These are phyloP conservation scores for Pugionium dolabratum DNA, from an alignment of 345 rosid genomes.

Conservation along the genomic window DNA sequence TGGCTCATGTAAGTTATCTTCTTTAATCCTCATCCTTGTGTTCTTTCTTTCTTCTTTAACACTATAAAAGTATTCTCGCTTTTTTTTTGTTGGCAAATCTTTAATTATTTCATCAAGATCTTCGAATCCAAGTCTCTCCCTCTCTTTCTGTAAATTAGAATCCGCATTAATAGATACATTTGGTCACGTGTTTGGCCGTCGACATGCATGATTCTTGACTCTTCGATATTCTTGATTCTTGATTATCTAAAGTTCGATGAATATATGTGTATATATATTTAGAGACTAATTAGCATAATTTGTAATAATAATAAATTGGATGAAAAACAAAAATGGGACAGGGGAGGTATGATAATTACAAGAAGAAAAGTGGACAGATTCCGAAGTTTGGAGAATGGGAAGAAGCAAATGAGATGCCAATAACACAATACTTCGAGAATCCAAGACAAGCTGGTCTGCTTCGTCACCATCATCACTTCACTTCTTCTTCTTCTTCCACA, in stretches of 20 bases:
- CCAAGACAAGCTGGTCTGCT: slow-evolving; percentile 90
- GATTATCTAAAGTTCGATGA: too few species aligned
- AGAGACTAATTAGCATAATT: background rate
- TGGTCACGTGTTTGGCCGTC: slow-evolving; percentile 26
- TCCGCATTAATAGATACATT: too few species aligned
- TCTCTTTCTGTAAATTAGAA: too few species aligned
- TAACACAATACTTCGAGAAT: slow-evolving; percentile 88
- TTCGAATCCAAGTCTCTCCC: too few species aligned
- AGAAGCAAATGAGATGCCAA: slow-evolving; percentile 74
- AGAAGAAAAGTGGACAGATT: slow-evolving; percentile 76
- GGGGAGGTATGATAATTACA: slow-evolving; percentile 41
- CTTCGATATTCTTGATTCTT: too few species aligned
- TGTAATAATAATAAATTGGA: too few species aligned
- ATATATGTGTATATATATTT: background rate
- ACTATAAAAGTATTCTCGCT: background rate
- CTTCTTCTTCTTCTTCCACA: slow-evolving; percentile 21
- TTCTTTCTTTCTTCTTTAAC: slow-evolving; percentile 21
- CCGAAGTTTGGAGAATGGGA: slow-evolving; percentile 97
- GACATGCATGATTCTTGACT: background rate
- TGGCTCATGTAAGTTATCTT: slow-evolving; percentile 42
- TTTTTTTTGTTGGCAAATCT: slow-evolving; percentile 3
- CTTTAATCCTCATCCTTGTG: slow-evolving; percentile 13
- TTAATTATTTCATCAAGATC: background rate
- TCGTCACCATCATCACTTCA: slow-evolving; percentile 38
- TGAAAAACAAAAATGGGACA: slow-evolving; percentile 9